phyloP scores from a whole-genome alignment of 1,284 basidiomycete genomes.

The Pseudomicrostroma phylloplanum region DNA sequence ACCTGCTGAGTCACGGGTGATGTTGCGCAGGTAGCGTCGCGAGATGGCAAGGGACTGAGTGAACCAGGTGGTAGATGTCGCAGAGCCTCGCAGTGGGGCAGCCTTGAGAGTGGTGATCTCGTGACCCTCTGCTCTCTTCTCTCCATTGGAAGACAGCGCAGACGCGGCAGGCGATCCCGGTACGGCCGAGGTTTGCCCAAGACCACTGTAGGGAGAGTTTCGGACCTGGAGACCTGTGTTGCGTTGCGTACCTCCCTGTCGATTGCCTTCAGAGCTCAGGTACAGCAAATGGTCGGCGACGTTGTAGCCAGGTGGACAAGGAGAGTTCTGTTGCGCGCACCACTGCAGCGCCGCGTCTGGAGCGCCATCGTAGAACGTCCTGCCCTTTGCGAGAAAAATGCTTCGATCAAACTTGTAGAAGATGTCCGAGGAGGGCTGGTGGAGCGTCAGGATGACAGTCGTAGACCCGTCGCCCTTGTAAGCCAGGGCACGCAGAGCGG shows the following conservation, averaged over 20 bases:
- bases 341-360: slow-evolving; percentile 25
- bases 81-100: not conserved
- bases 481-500: slow-evolving; percentile 25
- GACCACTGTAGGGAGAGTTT: too few species aligned
- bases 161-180: not conserved
- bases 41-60: slow-evolving; percentile 26
- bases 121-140: too few species aligned
- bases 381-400: slow-evolving; percentile 31
- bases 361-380: slow-evolving; percentile 28
- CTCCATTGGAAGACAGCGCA: too few species aligned
- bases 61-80: slow-evolving; percentile 27
- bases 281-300: slow-evolving; percentile 35
- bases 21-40: slow-evolving; percentile 26
- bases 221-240: not conserved
- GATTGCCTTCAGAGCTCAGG: slow-evolving; percentile 18
- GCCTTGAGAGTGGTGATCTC: not conserved
- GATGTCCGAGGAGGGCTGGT: slow-evolving; percentile 39
- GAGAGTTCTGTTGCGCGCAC: slow-evolving; percentile 28
- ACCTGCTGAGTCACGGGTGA: slow-evolving; percentile 25
- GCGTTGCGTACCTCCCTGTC: not conserved
- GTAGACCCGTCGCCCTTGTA: slow-evolving; percentile 14
- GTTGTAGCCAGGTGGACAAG: slow-evolving; percentile 29
- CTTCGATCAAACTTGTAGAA: slow-evolving; percentile 29
- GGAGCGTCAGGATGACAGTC: slow-evolving; percentile 33
- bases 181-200: not conserved